Evolutionary conservation across 768 basidiomycete species (phyloP), one percentile per base, ranked within the genome.

Genomic region (Auricularia sp.): DNA sequence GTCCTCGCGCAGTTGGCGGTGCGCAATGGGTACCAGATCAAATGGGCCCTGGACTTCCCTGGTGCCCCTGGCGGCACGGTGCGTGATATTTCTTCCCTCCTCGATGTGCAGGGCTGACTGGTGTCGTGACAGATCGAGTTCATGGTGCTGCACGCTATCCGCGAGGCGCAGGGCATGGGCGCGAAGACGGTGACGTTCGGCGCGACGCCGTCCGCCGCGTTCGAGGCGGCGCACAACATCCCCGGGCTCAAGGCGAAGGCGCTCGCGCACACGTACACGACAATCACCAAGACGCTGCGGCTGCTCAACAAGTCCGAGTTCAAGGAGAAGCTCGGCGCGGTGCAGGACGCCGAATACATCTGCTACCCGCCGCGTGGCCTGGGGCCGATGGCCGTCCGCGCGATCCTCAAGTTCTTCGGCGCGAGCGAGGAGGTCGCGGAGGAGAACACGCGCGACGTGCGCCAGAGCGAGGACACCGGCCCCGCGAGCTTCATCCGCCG

Each of bases 101-200:
- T 61, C 29, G 29, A 6, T 56, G 16, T 34, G 21, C 53, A 71
- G 34, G 71, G 73, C 47, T 73, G 74, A 2, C 69, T 77, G 64
- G 66, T 74, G 42, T 67, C 74, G 33, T 72, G 71, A 67, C 72
- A 77, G 66, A 71, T 80, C 51, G 74, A 77, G 65, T 71, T 72
- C 14, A 76, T 84, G 64, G 83, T 86, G 61, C 77, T 78, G 67
- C 75, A 75, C 3, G 79, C 79, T 0, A 75, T 86, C 59, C 75
- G 71, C 53, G 77, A 79, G 65, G 68, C 81, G 8, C 71, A 79
- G 42, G 70, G 72, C 34, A 76, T 81, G 61, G 64, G 66, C 29
- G 33, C 61, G 2, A 64, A 64, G 11, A 69, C 47, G 23, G 35
- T 83, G 2, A 80, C 79, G 0, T 84, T 84, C 65, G 80, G 81